Evolutionary conservation across 2,329 filamentous ascomycete genomes (phyloP).

Genomic region (Sarocladium brachiariae): DNA sequence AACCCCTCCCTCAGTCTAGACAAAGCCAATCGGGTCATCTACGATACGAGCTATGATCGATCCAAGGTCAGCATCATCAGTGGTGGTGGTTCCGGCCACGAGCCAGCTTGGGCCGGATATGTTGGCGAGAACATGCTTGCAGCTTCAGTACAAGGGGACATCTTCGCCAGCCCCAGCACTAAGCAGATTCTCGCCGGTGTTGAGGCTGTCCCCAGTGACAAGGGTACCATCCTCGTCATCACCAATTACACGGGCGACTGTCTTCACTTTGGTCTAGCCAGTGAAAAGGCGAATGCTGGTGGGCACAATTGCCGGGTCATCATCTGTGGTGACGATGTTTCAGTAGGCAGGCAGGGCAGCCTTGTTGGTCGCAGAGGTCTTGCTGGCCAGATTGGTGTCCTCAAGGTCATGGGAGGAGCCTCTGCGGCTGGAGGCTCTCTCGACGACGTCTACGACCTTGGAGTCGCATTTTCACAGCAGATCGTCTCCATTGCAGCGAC

Average conservation of each 20-base stretch:
- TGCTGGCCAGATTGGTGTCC: slow-evolving; percentile 52
- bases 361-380: slow-evolving; percentile 56
- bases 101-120: slow-evolving; percentile 58
- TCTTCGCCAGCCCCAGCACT: slow-evolving; percentile 58
- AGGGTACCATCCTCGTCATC: slow-evolving; percentile 53
- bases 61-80: slow-evolving; percentile 44
- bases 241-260: slow-evolving; percentile 62
- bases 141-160: slow-evolving; percentile 53
- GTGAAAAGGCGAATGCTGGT: slow-evolving; percentile 48
- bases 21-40: slow-evolving; percentile 44
- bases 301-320: slow-evolving; percentile 50
- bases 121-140: slow-evolving; percentile 56
- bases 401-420: slow-evolving; percentile 50
- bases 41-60: slow-evolving; percentile 36
- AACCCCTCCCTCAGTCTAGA: slow-evolving; percentile 45
- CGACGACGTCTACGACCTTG: slow-evolving; percentile 43
- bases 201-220: slow-evolving; percentile 44
- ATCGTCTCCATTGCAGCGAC: slow-evolving; percentile 52
- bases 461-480: slow-evolving; percentile 40
- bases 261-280: slow-evolving; percentile 54
- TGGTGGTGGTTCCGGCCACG: slow-evolving; percentile 51
- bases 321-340: slow-evolving; percentile 59
- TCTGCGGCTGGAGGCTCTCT: slow-evolving; percentile 39
- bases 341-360: slow-evolving; percentile 49
- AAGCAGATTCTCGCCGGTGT: slow-evolving; percentile 56